Evolutionary conservation across 2,329 filamentous ascomycete species (phyloP).

Genomic region (Trichoderma harzianum): DNA sequence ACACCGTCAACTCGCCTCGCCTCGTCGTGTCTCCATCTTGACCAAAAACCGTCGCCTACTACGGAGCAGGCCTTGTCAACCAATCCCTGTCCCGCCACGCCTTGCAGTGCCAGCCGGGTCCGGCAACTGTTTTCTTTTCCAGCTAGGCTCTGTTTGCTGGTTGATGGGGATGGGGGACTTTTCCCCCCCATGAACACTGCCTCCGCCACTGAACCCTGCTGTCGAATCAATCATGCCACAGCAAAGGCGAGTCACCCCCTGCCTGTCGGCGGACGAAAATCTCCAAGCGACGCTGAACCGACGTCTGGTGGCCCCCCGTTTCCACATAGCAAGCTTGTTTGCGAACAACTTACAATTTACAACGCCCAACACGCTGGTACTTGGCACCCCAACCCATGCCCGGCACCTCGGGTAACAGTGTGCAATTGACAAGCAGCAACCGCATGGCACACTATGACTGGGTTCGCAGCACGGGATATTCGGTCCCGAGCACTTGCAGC

Average conservation of each 20-base stretch:
- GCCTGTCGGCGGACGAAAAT: background rate
- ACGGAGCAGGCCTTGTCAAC: background rate
- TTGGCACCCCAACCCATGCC: background rate
- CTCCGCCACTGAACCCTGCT: background rate
- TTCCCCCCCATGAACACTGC: background rate
- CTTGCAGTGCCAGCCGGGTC: background rate
- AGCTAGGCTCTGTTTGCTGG: background rate
- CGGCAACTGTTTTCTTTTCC: background rate
- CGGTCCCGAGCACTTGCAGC: background rate
- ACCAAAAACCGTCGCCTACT: background rate
- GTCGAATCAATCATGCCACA: background rate
- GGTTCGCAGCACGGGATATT: background rate
- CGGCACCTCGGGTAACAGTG: background rate
- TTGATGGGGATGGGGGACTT: background rate
- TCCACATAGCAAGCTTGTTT: background rate
- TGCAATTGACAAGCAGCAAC: background rate
- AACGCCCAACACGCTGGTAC: background rate
- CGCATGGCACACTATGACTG: no score
- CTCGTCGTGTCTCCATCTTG: background rate
- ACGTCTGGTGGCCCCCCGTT: background rate
- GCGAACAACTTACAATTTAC: background rate
- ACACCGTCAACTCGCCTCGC: background rate
- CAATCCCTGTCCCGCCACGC: background rate
- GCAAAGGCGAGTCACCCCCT: background rate
- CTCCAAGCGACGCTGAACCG: slow-evolving; percentile 5